Evolutionary conservation across 768 basidiomycete species (phyloP).

Genomic region (Tulasnella calospora): DNA sequence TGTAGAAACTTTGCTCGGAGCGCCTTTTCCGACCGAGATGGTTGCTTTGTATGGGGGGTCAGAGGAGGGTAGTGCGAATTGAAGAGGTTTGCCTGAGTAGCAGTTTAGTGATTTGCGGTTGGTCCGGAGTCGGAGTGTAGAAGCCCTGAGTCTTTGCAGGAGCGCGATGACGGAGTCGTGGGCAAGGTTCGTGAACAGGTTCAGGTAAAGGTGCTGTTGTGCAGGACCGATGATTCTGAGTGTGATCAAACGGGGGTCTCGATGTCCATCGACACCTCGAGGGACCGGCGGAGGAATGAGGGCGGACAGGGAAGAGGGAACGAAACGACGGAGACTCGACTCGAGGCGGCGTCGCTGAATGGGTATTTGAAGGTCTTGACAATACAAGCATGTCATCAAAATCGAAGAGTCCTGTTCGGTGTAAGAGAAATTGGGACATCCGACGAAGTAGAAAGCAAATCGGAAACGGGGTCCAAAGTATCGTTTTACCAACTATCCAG

Average conservation of each 20-base stretch:
- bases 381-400: not conserved
- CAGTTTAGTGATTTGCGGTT: not conserved
- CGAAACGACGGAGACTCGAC: not conserved
- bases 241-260: not conserved
- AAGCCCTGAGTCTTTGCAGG: not conserved
- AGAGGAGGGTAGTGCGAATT: not conserved
- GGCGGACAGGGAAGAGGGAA: not conserved
- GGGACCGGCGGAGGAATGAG: not conserved
- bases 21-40: not conserved
- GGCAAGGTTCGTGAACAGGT: not conserved
- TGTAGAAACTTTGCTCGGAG: not conserved
- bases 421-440: not conserved
- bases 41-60: not conserved
- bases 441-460: not conserved
- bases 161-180: constrained; percentile 32
- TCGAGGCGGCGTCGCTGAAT: not conserved
- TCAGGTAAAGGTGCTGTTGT: not conserved
- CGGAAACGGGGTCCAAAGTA: not conserved
- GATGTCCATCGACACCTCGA: not conserved
- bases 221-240: not conserved
- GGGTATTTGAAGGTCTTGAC: not conserved
- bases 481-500: not conserved
- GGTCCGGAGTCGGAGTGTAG: not conserved
- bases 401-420: not conserved
- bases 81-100: not conserved